phyloP scores from a whole-genome alignment of 805 yeast genomes.

The Candida arabinofermentans region DNA sequence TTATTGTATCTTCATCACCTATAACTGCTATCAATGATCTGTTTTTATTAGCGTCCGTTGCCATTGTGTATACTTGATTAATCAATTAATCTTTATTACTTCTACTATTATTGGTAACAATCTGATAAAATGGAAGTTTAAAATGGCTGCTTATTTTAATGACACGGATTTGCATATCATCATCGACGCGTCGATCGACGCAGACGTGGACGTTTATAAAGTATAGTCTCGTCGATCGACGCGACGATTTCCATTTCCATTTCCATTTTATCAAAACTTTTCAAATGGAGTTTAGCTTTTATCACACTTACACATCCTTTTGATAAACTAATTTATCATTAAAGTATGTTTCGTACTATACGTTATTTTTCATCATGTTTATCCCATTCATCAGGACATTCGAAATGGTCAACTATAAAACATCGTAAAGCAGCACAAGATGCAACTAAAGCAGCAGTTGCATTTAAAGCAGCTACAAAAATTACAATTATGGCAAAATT shows the following conservation, averaged over 20 bases:
- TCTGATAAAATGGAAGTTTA: too few relatives aligned
- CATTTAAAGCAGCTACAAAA: conserved; percentile 66
- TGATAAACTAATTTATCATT: too few relatives aligned
- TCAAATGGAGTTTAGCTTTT: too few relatives aligned
- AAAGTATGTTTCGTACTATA: not conserved
- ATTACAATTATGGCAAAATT: conserved; percentile 73
- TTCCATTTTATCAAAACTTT: too few relatives aligned
- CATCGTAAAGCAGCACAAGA: conserved; percentile 94
- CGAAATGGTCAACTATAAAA: conserved; percentile 92
- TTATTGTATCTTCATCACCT: conserved; percentile 97
- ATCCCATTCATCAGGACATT: conserved; percentile 65
- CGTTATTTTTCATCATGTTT: conserved; percentile 5
- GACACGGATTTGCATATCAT: not conserved
- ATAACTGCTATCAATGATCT: conserved; percentile 87
- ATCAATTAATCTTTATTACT: too few relatives aligned
- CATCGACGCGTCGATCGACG: not conserved
- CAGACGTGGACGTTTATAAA: not conserved
- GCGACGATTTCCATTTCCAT: too few relatives aligned
- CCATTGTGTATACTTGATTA: conserved; percentile 3
- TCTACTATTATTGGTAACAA: too few relatives aligned
- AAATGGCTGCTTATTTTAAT: not conserved
- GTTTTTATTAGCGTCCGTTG: conserved; percentile 36
- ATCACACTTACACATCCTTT: too few relatives aligned
- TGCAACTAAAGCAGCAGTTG: conserved; percentile 64
- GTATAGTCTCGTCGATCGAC: not conserved